Conservation (phyloP, 1,139 yeast genomes). For the Blastobotrys petasosporus region DNA sequence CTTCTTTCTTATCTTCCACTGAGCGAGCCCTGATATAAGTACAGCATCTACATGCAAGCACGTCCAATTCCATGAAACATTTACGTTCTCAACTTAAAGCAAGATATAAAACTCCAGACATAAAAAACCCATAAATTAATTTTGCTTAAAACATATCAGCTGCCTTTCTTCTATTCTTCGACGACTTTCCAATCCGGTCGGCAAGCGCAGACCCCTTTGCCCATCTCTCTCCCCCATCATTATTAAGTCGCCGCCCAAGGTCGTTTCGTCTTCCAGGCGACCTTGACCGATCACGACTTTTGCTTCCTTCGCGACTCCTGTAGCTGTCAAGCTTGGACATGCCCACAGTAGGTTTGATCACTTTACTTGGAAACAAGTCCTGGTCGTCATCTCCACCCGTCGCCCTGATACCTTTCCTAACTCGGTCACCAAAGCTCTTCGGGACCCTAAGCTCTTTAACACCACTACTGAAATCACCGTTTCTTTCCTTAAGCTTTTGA, state of each 20-base stretch:
- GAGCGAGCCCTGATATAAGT: too few species aligned
- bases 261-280: constrained; percentile 2
- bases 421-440: too few species aligned
- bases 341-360: constrained; percentile 1
- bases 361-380: constrained; percentile 5
- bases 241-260: background rate
- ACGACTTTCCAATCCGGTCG: constrained; percentile 2
- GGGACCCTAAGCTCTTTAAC: too few species aligned
- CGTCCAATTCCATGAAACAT: too few species aligned
- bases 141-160: constrained; percentile 13
- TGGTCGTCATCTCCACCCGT: background rate
- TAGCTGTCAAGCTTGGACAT: background rate
- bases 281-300: background rate
- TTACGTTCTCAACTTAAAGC: too few species aligned
- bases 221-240: constrained; percentile 10
- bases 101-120: background rate
- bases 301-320: too few species aligned
- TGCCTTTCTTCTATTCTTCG: constrained; percentile 8
- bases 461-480: background rate
- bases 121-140: background rate
- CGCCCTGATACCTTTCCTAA: too few species aligned
- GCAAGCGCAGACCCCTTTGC: constrained; percentile 13
- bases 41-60: too few species aligned
- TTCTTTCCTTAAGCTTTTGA: constrained; percentile 8
- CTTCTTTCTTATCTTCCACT: too few species aligned